Evolutionary conservation across 805 yeast species (phyloP).

Genomic region (Kuraishia hungarica): DNA sequence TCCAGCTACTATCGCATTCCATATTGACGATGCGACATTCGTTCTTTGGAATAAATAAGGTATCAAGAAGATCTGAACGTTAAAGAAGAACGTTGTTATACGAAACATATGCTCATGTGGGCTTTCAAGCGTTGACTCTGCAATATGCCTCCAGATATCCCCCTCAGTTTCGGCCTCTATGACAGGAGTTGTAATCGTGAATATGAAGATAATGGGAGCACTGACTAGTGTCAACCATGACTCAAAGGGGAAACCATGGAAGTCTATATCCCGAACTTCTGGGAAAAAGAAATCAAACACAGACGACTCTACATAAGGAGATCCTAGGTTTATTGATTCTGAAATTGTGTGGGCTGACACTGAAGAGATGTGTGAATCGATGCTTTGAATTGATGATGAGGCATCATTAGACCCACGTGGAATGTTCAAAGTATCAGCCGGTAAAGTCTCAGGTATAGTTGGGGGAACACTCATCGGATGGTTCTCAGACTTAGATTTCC

Average conservation of each 20-base stretch:
- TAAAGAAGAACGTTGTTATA: constrained; percentile 16
- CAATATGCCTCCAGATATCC: not conserved
- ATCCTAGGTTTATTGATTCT: not conserved
- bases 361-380: not conserved
- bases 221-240: constrained; percentile 13
- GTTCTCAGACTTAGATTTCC: not conserved
- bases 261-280: constrained; percentile 1
- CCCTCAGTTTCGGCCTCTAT: not conserved
- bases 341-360: not conserved
- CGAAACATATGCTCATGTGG: constrained; percentile 5
- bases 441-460: not conserved
- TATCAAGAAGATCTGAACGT: constrained; percentile 17
- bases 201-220: constrained; percentile 16
- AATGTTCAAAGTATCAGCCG: not conserved
- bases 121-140: constrained; percentile 8
- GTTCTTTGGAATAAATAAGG: not conserved
- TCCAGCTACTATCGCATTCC: not conserved
- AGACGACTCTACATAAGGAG: not conserved
- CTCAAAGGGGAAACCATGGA: constrained; percentile 11
- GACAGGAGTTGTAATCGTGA: constrained; percentile 19
- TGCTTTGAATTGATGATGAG: not conserved
- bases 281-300: not conserved
- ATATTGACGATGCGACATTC: not conserved
- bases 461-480: not conserved
- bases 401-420: not conserved